phyloP scores from a whole-genome alignment of 2,329 filamentous ascomycete genomes.

The Aureobasidium mangrovei region DNA sequence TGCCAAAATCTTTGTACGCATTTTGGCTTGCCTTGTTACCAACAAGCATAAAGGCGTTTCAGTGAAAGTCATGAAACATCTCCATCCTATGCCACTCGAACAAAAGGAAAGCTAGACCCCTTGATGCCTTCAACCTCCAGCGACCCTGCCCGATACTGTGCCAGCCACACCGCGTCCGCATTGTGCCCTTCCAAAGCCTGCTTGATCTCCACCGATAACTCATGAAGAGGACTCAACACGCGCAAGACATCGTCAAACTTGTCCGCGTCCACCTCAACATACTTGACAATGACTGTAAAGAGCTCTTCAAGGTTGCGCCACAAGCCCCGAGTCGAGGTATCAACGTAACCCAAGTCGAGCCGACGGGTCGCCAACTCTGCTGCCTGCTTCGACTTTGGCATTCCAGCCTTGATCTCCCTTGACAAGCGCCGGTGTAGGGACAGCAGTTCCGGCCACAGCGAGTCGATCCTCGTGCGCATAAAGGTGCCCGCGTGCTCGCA shows the following conservation, averaged over 20 bases:
- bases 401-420: not conserved
- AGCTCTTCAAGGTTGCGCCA: conserved; percentile 56
- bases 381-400: not conserved
- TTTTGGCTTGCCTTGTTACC: too few relatives aligned
- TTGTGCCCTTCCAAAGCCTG: conserved; percentile 56
- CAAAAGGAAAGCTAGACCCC: conserved; percentile 1
- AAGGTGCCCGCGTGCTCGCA: conserved; percentile 73
- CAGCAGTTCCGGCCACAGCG: conserved; percentile 51
- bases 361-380: not conserved
- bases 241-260: conserved; percentile 64
- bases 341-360: conserved; percentile 6
- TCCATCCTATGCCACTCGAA: not conserved
- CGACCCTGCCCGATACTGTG: not conserved
- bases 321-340: conserved; percentile 50
- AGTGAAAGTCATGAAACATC: too few relatives aligned
- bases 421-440: conserved; percentile 18
- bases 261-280: conserved; percentile 57
- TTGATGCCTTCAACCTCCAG: not conserved
- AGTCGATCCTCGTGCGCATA: conserved; percentile 63
- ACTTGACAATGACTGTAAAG: conserved; percentile 51
- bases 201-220: conserved; percentile 40
- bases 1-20: too few relatives aligned
- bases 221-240: conserved; percentile 41
- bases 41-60: too few relatives aligned
- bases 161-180: conserved; percentile 70